These are phyloP conservation scores for Poa annua DNA, from an alignment of 176 grass and related monocot species.

Conservation along the genomic window DNA sequence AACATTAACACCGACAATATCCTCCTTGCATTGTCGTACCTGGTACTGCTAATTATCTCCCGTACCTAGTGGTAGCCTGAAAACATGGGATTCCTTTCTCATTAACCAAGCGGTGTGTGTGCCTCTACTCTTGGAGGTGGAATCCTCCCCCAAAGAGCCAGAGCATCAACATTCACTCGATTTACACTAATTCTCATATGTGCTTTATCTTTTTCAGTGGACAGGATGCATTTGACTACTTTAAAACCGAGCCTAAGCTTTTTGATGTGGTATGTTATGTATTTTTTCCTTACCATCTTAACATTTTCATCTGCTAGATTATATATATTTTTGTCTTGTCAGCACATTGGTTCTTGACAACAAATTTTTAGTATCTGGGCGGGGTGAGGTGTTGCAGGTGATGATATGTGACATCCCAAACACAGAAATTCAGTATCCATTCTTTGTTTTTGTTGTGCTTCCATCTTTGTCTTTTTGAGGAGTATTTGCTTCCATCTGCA, in stretches of 20 bases:
- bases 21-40: background rate
- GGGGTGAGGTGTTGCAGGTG: background rate
- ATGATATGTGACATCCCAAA: slow-evolving; percentile 16
- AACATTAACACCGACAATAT: background rate
- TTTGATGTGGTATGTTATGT: slow-evolving; percentile 75
- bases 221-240: slow-evolving; percentile 85
- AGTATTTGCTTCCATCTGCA: background rate
- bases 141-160: background rate
- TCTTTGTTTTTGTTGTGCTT: background rate
- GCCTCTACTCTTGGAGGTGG: slow-evolving; percentile 7
- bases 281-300: slow-evolving; percentile 1
- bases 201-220: slow-evolving; percentile 60
- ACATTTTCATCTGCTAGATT: background rate
- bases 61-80: background rate
- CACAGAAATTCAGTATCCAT: background rate
- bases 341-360: slow-evolving; percentile 10
- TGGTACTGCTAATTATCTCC: background rate
- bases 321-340: background rate
- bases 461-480: background rate
- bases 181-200: slow-evolving; percentile 27
- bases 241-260: slow-evolving; percentile 74
- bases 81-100: background rate
- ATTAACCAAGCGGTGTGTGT: background rate
- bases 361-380: background rate
- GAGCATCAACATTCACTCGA: background rate